phyloP scores from a whole-genome alignment of 2,329 filamentous ascomycete species.

The Botrytis tulipae region DNA sequence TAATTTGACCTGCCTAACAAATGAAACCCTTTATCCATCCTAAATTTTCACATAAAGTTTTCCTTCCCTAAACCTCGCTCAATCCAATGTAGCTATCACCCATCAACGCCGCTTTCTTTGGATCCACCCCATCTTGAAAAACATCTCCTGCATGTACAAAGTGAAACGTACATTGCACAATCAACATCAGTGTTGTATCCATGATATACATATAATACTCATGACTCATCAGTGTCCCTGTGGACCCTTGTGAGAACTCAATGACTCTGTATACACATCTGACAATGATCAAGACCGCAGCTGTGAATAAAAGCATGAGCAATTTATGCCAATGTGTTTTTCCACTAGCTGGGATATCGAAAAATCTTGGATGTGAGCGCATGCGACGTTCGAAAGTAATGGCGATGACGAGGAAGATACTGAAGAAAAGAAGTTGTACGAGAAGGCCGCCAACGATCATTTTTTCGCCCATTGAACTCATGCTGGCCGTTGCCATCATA shows the following conservation, averaged over 20 bases:
- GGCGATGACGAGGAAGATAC: conserved; percentile 44
- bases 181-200: conserved; percentile 46
- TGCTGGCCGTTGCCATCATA: conserved; percentile 24
- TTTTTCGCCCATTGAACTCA: background rate
- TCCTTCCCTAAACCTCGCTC: background rate
- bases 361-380: background rate
- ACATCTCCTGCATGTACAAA: conserved; percentile 40
- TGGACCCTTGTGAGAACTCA: conserved; percentile 47
- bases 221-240: conserved; percentile 44
- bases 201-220: conserved; percentile 49
- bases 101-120: background rate
- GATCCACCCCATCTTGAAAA: conserved; percentile 5
- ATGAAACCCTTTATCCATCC: background rate
- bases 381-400: conserved; percentile 21
- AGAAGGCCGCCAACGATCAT: conserved; percentile 48
- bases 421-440: conserved; percentile 51
- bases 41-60: background rate
- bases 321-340: conserved; percentile 38
- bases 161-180: conserved; percentile 41
- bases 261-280: conserved; percentile 48
- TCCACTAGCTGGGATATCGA: background rate
- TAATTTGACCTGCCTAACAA: background rate
- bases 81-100: background rate
- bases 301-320: conserved; percentile 43
- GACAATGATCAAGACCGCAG: conserved; percentile 47